These are phyloP conservation scores for Vitis amurensis DNA, from an alignment of 164 flowering plant species.

Conservation along the genomic window DNA sequence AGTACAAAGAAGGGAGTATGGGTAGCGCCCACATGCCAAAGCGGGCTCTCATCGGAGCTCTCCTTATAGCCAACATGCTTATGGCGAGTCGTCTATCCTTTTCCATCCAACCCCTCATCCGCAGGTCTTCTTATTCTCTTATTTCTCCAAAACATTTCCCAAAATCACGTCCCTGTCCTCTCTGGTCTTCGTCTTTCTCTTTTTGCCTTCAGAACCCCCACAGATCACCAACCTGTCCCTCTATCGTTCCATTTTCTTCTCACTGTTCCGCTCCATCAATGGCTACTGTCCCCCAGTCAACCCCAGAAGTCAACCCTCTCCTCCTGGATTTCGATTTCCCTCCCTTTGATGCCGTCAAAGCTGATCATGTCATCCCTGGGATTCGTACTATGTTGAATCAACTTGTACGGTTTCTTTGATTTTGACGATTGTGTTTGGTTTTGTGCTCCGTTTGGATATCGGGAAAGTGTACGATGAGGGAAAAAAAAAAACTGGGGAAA, in stretches of 20 bases:
- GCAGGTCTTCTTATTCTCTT: conserved; percentile 21
- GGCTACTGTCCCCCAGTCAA: conserved; percentile 9
- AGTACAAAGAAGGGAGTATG: too few species aligned
- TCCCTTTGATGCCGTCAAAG: conserved; percentile 74
- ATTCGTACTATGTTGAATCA: conserved; percentile 62
- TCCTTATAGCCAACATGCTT: conserved; percentile 26
- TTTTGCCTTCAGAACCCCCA: conserved; percentile 50
- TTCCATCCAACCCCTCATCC: conserved; percentile 22
- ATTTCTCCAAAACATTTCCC: conserved; percentile 28
- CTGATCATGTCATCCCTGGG: conserved; percentile 82
- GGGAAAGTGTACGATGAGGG: too few species aligned
- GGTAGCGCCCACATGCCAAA: background rate
- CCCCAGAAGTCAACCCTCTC: conserved; percentile 47
- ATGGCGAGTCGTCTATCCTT: conserved; percentile 47
- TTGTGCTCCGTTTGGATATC: background rate
- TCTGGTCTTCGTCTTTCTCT: conserved; percentile 82
- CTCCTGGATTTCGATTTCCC: conserved; percentile 75
- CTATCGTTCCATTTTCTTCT: background rate
- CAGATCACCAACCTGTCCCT: conserved; percentile 10
- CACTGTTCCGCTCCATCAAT: conserved; percentile 17
- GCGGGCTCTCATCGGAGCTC: background rate
- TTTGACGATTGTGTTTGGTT: background rate
- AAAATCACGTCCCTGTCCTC: conserved; percentile 70
- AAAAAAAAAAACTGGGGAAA: too few species aligned
- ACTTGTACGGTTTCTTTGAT: conserved; percentile 40